Base-by-base conservation (phyloP, 257 asterid species). In the Gentiana straminea region DNA sequence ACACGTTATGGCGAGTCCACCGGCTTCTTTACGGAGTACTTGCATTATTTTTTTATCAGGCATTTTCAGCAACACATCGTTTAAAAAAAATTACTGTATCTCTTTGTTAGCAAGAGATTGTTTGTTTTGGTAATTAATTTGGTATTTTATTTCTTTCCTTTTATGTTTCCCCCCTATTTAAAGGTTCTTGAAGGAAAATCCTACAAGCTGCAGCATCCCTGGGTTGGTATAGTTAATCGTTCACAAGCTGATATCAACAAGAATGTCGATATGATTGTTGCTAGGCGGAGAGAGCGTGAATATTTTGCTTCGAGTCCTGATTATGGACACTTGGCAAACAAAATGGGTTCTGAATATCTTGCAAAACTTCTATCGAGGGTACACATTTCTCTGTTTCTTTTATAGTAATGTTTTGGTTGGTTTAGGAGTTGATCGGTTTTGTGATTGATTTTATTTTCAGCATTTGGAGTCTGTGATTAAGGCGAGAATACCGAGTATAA, bases 101-200 rank as follows among this genome's bases (percentile, higher is more conserved):
- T 24, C 24, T 24, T 24, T 24, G 24, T 24, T 24, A 24, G 24
- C 24, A 24, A 24, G 24, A 24, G 24, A 24, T 24, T 24, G 24
- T 24, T 24, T 24, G 24, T 24, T 24, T 24, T 24, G 24, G 24
- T 24, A 24, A 24, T 0, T 24, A 24, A 24, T 24, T 24, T 24
- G 24, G 24, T 24, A 24, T 24, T 24, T 24, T 24, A 24, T 24
- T 24, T 24, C 24, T 24, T 24, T 24, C 24, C 24, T 24, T 24
- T 24, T 24, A 24, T 24, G 24, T 24, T 24, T 24, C 24, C 24
- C 24, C 24, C 24, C 24, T 24, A 24, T 35, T 33, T 13, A 57
- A 68, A 89, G 97, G 97, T 89, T 70, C 85, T 86, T 41, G 97
- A 89, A 71, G 95, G 97, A 69, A 86, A 89, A 74, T 70, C 97